phyloP scores from a whole-genome alignment of 148 eudicot species.

The Nepenthes mirabilis region DNA sequence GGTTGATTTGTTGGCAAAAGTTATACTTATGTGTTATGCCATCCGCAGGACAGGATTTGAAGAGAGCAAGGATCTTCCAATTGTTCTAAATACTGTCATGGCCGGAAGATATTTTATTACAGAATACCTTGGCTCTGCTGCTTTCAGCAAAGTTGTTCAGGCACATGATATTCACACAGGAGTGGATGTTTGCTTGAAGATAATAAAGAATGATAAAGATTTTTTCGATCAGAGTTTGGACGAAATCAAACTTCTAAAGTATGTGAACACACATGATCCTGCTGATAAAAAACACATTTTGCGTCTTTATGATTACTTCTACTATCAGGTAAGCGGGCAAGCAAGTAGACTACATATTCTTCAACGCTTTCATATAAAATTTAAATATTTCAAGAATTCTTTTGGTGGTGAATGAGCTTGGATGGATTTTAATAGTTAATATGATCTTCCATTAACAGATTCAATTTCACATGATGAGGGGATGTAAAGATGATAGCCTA shows the following conservation, averaged over 20 bases:
- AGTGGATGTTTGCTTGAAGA: constrained; percentile 88
- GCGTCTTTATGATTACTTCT: constrained; percentile 95
- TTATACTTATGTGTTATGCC: constrained; percentile 16
- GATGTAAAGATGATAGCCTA: no score
- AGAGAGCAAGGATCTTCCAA: constrained; percentile 78
- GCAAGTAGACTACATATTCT: background rate
- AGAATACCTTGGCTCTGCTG: constrained; percentile 94
- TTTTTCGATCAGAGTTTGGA: constrained; percentile 98
- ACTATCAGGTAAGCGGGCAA: constrained; percentile 49
- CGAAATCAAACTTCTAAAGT: constrained; percentile 91
- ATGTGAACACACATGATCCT: constrained; percentile 93
- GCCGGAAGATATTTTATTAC: constrained; percentile 74
- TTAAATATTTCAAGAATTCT: no score
- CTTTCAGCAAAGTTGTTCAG: constrained; percentile 94
- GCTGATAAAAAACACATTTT: constrained; percentile 65
- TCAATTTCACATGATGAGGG: no score
- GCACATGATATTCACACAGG: constrained; percentile 81
- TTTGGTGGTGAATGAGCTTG: no score
- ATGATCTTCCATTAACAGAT: no score
- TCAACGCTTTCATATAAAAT: background rate
- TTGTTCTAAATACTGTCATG: constrained; percentile 55
- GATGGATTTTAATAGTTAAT: no score
- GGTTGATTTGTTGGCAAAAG: constrained; percentile 7
- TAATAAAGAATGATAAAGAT: constrained; percentile 91
- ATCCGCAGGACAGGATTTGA: constrained; percentile 88